Conservation (phyloP, 2,329 filamentous ascomycete species). For the Fusarium burgessii region DNA sequence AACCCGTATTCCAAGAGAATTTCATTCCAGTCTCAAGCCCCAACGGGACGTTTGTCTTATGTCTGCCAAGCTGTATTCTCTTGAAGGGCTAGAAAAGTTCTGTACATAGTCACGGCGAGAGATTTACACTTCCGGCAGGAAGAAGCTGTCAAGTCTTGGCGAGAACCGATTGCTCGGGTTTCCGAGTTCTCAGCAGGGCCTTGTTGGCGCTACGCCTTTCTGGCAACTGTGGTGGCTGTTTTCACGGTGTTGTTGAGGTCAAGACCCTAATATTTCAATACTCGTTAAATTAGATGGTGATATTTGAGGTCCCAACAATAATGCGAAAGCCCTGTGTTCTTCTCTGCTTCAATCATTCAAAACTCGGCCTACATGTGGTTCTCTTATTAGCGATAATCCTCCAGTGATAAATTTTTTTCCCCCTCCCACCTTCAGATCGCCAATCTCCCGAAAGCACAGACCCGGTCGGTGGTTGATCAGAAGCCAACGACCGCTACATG, state of each 20-base stretch:
- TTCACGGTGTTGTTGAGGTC: not conserved
- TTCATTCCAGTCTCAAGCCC: slow-evolving; percentile 19
- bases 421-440: not conserved
- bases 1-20: slow-evolving; percentile 24
- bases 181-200: slow-evolving; percentile 16
- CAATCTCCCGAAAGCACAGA: not conserved
- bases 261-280: too few relatives aligned
- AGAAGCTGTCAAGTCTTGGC: slow-evolving; percentile 15
- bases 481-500: not conserved
- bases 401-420: not conserved
- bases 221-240: not conserved
- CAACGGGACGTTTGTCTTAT: not conserved
- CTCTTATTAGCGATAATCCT: not conserved
- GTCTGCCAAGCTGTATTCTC: not conserved
- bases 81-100: not conserved
- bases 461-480: not conserved
- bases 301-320: not conserved
- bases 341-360: not conserved
- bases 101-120: not conserved
- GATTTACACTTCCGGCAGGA: not conserved
- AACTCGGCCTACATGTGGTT: not conserved
- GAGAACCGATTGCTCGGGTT: slow-evolving; percentile 24
- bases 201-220: slow-evolving; percentile 26
- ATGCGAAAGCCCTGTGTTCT: not conserved
- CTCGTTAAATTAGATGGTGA: not conserved